Evolutionary conservation across 345 rosid genomes (phyloP).

Genomic region (Barbarea vulgaris): DNA sequence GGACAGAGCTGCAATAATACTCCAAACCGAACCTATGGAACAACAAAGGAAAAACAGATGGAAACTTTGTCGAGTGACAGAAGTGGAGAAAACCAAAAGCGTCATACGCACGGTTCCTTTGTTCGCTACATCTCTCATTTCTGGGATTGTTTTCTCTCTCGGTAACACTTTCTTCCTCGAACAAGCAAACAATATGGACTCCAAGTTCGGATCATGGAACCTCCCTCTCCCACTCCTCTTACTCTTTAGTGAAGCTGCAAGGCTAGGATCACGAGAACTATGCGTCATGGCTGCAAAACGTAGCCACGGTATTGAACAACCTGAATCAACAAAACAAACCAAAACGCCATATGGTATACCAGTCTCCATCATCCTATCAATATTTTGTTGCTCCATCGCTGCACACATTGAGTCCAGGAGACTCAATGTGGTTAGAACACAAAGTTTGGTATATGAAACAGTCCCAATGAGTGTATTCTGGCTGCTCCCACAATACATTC

Average conservation of each 20-base stretch:
- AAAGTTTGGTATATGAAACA: constrained; percentile 31
- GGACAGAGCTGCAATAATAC: constrained; percentile 47
- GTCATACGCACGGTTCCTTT: constrained; percentile 37
- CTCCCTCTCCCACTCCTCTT: constrained; percentile 45
- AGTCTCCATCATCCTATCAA: constrained; percentile 43
- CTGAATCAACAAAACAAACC: constrained; percentile 19
- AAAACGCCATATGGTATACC: constrained; percentile 43
- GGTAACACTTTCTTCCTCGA: constrained; percentile 47
- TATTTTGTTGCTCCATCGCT: constrained; percentile 41
- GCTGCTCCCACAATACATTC: constrained; percentile 46
- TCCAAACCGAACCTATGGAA: constrained; percentile 35
- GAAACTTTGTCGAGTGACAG: constrained; percentile 50
- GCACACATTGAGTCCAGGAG: constrained; percentile 46
- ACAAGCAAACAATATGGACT: constrained; percentile 46
- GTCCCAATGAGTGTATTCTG: constrained; percentile 45
- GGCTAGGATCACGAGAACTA: constrained; percentile 31
- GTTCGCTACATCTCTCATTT: constrained; percentile 37
- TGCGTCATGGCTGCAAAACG: constrained; percentile 40
- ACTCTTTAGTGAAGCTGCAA: constrained; percentile 40
- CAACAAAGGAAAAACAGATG: constrained; percentile 43
- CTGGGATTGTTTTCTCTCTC: constrained; percentile 41
- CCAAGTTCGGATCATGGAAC: constrained; percentile 34
- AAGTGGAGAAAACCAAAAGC: constrained; percentile 48
- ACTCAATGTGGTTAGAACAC: constrained; percentile 24
- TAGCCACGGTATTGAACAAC: background rate